Percentiles rank a stretch among this genome's conserved stretches.
phyloP scores from a whole-genome alignment of 495 filamentous ascomycete genomes.

The Neurospora sp. region DNA sequence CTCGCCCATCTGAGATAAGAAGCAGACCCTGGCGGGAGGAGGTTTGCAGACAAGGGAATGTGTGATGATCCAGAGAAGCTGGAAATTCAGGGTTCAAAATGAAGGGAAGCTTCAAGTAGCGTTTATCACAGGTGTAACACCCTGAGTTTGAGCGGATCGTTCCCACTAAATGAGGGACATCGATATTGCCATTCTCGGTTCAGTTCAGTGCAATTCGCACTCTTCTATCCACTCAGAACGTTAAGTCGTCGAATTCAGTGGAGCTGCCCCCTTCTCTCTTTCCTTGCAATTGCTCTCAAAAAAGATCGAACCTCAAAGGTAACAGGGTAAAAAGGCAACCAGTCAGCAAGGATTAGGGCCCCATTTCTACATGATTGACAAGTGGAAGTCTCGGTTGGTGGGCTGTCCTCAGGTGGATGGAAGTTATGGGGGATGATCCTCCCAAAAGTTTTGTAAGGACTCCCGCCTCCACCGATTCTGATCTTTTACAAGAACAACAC shows the following conservation, averaged over 20 bases:
- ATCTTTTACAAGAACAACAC: not conserved
- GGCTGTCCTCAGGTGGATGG: not conserved
- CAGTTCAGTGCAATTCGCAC: not conserved
- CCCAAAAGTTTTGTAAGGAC: not conserved
- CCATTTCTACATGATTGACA: not conserved
- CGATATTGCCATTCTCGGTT: not conserved
- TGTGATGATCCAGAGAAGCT: not conserved
- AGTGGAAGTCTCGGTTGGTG: not conserved
- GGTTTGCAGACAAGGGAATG: not conserved
- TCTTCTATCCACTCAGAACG: not conserved
- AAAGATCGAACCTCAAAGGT: not conserved
- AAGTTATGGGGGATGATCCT: not conserved
- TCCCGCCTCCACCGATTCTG: not conserved
- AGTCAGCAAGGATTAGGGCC: not conserved
- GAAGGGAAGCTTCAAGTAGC: not conserved
- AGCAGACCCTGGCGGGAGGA: not conserved
- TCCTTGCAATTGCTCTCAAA: not conserved
- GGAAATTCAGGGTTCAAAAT: not conserved
- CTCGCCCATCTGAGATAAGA: not conserved
- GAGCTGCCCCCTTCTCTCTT: not conserved
- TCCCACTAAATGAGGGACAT: not conserved
- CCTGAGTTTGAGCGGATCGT: not conserved
- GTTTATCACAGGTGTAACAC: not conserved
- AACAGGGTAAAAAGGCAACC: not conserved
- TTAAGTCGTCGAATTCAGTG: not conserved